These are phyloP conservation scores for Diaporthe amygdali DNA, from an alignment of 2,329 filamentous ascomycete genomes.

Conservation along the genomic window DNA sequence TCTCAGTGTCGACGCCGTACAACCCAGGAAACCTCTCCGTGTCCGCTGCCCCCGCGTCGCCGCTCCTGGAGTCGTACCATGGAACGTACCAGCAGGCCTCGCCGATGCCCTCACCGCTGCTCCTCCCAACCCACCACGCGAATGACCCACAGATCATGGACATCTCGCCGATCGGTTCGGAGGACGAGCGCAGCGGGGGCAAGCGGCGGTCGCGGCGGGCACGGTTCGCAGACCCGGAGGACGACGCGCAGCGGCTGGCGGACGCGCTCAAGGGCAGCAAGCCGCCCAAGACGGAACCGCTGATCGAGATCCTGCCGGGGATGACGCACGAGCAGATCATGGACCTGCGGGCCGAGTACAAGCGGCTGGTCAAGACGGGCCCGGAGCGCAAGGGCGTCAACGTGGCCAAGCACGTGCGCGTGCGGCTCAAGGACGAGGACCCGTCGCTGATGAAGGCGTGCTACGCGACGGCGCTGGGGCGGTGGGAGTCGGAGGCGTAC, in stretches of 20 bases:
- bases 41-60: slow-evolving; percentile 73
- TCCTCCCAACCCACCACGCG: slow-evolving; percentile 56
- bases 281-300: slow-evolving; percentile 68
- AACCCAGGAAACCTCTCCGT: slow-evolving; percentile 42
- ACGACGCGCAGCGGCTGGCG: slow-evolving; percentile 78
- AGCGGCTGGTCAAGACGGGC: slow-evolving; percentile 83
- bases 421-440: slow-evolving; percentile 74
- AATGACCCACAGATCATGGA: slow-evolving; percentile 57
- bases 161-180: slow-evolving; percentile 58
- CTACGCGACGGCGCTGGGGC: slow-evolving; percentile 87
- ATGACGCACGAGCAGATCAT: slow-evolving; percentile 88
- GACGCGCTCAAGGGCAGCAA: slow-evolving; percentile 73
- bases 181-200: slow-evolving; percentile 48
- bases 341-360: slow-evolving; percentile 87
- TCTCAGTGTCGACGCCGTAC: slow-evolving; percentile 55
- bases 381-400: slow-evolving; percentile 78
- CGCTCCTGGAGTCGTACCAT: slow-evolving; percentile 88
- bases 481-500: slow-evolving; percentile 93
- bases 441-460: slow-evolving; percentile 86
- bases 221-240: slow-evolving; percentile 83
- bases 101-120: slow-evolving; percentile 86
- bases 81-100: slow-evolving; percentile 95
- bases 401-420: slow-evolving; percentile 83
- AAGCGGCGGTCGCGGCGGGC: slow-evolving; percentile 62
- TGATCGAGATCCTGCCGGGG: slow-evolving; percentile 84